phyloP scores from a whole-genome alignment of 1,139 yeast genomes.

The Candida sp. region DNA sequence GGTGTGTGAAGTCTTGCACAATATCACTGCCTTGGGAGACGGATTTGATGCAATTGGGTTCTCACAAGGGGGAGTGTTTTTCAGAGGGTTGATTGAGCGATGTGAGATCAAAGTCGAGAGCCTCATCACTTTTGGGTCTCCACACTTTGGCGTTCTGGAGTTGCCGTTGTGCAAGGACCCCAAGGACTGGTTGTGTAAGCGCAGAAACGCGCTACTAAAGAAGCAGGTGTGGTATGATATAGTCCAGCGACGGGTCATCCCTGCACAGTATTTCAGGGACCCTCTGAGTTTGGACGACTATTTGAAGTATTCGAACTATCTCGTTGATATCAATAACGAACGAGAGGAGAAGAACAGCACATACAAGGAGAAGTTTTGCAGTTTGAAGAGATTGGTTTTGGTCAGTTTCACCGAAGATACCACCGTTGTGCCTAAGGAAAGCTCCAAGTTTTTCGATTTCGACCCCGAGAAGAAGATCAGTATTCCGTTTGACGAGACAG shows the following conservation, averaged over 20 bases:
- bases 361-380: slow-evolving; percentile 46
- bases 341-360: slow-evolving; percentile 23
- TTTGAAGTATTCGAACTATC: slow-evolving; percentile 51
- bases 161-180: slow-evolving; percentile 61
- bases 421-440: slow-evolving; percentile 74
- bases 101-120: slow-evolving; percentile 56
- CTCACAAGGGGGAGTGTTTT: slow-evolving; percentile 82
- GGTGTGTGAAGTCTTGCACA: slow-evolving; percentile 46
- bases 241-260: slow-evolving; percentile 62
- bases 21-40: slow-evolving; percentile 38
- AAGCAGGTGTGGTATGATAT: slow-evolving; percentile 63
- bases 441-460: slow-evolving; percentile 67
- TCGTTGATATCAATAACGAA: slow-evolving; percentile 76
- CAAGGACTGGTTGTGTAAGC: slow-evolving; percentile 64
- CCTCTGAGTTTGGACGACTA: slow-evolving; percentile 51
- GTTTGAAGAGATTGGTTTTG: slow-evolving; percentile 59
- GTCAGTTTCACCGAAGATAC: slow-evolving; percentile 64
- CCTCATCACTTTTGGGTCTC: slow-evolving; percentile 79
- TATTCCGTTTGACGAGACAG: slow-evolving; percentile 54
- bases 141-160: slow-evolving; percentile 79
- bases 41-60: slow-evolving; percentile 83
- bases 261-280: slow-evolving; percentile 80
- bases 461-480: slow-evolving; percentile 45
- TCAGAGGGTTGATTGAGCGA: slow-evolving; percentile 66
- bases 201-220: slow-evolving; percentile 57